phyloP scores from a whole-genome alignment of 2,329 filamentous ascomycete genomes.

The Colletotrichum sp. region DNA sequence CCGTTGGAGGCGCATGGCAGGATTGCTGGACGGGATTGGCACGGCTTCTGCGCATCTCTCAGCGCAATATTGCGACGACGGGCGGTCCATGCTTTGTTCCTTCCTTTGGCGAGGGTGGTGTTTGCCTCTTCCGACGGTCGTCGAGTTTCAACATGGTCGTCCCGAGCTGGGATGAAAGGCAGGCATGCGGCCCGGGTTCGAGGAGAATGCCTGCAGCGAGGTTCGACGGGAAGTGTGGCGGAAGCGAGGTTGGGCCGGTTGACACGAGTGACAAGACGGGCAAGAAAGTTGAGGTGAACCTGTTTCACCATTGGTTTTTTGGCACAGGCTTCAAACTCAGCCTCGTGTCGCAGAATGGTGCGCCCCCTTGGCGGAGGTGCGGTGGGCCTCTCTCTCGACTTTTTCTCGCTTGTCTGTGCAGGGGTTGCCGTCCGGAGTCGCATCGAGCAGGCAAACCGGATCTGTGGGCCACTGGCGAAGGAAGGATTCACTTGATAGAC shows the following conservation, averaged over 20 bases:
- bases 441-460: not conserved
- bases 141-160: conserved; percentile 14
- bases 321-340: conserved; percentile 23
- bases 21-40: conserved; percentile 5
- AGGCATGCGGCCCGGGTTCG: not conserved
- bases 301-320: conserved; percentile 19
- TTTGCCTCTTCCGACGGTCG: conserved; percentile 4
- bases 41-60: not conserved
- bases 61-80: not conserved
- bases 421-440: not conserved
- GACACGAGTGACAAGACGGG: conserved; percentile 4
- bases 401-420: not conserved
- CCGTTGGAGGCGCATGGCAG: not conserved
- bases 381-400: not conserved
- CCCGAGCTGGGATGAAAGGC: conserved; percentile 15
- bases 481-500: not conserved
- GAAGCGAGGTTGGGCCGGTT: not conserved
- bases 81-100: not conserved
- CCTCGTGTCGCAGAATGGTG: conserved; percentile 17
- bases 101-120: not conserved
- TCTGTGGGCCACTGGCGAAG: not conserved
- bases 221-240: not conserved
- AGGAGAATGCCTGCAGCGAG: not conserved
- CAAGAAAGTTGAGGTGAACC: conserved; percentile 16
- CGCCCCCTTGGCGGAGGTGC: conserved; percentile 4